Base-by-base conservation (phyloP, 2,329 filamentous ascomycete species). In the Thelonectria blattea region DNA sequence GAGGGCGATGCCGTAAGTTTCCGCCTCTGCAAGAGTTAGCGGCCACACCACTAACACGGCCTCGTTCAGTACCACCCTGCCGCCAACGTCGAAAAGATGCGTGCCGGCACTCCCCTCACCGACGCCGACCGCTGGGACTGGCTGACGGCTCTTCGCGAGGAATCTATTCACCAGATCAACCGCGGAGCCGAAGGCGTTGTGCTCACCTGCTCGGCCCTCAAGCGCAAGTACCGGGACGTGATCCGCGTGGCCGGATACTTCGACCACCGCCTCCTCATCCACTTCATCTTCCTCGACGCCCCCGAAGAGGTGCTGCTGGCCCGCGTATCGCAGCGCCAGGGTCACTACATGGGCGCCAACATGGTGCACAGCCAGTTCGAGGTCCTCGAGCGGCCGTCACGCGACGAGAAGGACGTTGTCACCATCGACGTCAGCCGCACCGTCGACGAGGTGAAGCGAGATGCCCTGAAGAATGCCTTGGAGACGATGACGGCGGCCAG, bases 121-220 rank as follows among this genome's bases (percentile, higher is more conserved):
- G 95, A 99, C 73, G 89, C 88, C 61, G 95, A 99, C 78, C 90
- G 95, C 65, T 98, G 95, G 95, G 94, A 97, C 80, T 99, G 95
- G 95, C 88, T 99, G 65, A 91, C 90, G 48, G 82, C 83, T 12
- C 83, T 95, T 14, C 90, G 91, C 64, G 85, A 92, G 65, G 89
- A 88, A 71, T 86, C 87, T 7, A 80, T 88, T 56, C 77, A 78
- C 54, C 80, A 80, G 52, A 80, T 90, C 61, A 78, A 81, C 56
- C 77, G 76, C 50, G 87, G 88, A 39, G 82, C 85, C 17, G 79
- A 84, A 30, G 90, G 92, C 50, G 95, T 97, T n/a, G 91, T 99
- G 51, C 85, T 99, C 62, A 97, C 95, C 54, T 99, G 95, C 83
- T 97, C 92, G 12, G 95, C 94, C 1, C 85, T 99, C 55, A 98